A percentile compares a stretch with the other conserved stretches of the same genome.
phyloP scores from a whole-genome alignment of 2,329 filamentous ascomycete genomes.

The Fusarium sarcochroum region DNA sequence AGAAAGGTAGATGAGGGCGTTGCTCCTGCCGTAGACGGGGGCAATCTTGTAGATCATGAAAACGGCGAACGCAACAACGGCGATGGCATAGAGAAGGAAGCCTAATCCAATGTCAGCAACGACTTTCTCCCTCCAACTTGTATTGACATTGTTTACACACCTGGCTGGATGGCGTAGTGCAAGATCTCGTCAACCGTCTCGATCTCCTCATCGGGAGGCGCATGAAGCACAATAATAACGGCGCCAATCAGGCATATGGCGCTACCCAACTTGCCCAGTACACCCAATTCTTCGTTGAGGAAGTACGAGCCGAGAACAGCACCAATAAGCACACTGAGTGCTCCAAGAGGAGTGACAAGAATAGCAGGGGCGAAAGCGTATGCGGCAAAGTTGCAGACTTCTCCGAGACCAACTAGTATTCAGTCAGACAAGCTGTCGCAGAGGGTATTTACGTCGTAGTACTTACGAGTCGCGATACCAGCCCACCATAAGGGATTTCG shows the following conservation, averaged over 20 bases:
- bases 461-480: constrained; percentile 88
- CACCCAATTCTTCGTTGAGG: constrained; percentile 89
- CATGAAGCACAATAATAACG: constrained; percentile 97
- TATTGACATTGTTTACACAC: constrained; percentile 62
- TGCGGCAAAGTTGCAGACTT: constrained; percentile 96
- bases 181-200: constrained; percentile 93
- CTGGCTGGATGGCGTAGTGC: constrained; percentile 89
- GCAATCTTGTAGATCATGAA: constrained; percentile 98
- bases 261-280: constrained; percentile 92
- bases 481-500: constrained; percentile 98
- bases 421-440: constrained; percentile 37
- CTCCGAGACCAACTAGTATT: constrained; percentile 84
- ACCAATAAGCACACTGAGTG: constrained; percentile 93
- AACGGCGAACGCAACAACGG: constrained; percentile 85
- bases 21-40: constrained; percentile 91
- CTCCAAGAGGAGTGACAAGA: constrained; percentile 93
- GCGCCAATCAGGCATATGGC: constrained; percentile 96
- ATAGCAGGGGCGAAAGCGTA: constrained; percentile 99
- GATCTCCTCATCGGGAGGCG: constrained; percentile 93
- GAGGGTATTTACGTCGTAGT: not conserved
- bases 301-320: constrained; percentile 97
- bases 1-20: constrained; percentile 95
- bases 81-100: constrained; percentile 87
- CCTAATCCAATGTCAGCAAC: constrained; percentile 65
- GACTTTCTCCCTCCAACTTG: not conserved